Evolutionary conservation across 208 protist genomes (phyloP).

Genomic region (Herpetomonas tarakana): DNA sequence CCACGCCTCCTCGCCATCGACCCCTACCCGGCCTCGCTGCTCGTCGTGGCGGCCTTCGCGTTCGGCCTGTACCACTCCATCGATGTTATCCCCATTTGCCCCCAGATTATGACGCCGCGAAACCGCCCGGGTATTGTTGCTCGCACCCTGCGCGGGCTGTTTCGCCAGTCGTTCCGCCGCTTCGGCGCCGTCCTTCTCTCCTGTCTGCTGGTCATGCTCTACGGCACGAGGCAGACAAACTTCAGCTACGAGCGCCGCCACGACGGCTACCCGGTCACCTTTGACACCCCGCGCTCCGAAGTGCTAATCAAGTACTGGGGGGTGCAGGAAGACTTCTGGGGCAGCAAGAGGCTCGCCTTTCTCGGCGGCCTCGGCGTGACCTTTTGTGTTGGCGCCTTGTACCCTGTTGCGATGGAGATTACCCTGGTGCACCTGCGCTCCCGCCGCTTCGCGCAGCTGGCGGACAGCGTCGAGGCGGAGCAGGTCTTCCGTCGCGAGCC

Average conservation of each 20-base stretch:
- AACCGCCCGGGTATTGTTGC: conserved; percentile 12
- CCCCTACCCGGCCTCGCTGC: conserved; percentile 49
- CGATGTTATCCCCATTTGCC: conserved; percentile 40
- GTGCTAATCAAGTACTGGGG: conserved; percentile 49
- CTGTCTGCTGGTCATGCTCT: conserved; percentile 48
- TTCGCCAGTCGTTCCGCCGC: conserved; percentile 29
- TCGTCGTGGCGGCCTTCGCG: conserved; percentile 42
- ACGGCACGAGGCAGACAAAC: conserved; percentile 70
- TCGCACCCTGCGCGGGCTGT: conserved; percentile 8
- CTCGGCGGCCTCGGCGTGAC: conserved; percentile 48
- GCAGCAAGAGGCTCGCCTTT: conserved; percentile 58
- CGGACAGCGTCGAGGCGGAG: conserved; percentile 18
- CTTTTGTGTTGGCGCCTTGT: conserved; percentile 60
- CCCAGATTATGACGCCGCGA: conserved; percentile 17
- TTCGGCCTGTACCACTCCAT: conserved; percentile 49
- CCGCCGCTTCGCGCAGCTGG: conserved; percentile 29
- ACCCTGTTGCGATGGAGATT: conserved; percentile 66
- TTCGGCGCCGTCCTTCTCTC: conserved; percentile 28
- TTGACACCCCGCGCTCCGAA: conserved; percentile 22
- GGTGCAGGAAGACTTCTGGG: conserved; percentile 47
- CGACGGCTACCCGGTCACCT: conserved; percentile 43
- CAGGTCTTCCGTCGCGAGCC: conserved; percentile 14
- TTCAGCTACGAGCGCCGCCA: conserved; percentile 51
- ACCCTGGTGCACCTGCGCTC: conserved; percentile 38
- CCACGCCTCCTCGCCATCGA: conserved; percentile 70